A percentile compares a stretch with the other conserved stretches of the same genome.
These are phyloP conservation scores for Alternaria panax DNA, from an alignment of 2,329 filamentous ascomycete genomes.

Conservation along the genomic window DNA sequence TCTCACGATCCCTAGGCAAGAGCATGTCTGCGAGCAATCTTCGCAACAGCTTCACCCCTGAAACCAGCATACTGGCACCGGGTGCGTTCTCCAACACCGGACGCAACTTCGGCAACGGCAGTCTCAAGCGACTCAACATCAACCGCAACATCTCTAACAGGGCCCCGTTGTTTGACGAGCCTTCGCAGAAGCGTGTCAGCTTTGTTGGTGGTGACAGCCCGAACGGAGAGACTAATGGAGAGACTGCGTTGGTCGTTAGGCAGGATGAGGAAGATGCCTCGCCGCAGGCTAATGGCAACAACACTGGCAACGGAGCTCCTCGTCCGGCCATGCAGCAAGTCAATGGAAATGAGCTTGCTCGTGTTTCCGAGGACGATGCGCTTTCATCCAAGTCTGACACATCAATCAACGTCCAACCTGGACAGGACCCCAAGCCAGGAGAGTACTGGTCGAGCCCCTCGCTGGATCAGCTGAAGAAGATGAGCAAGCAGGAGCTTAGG, in stretches of 20 bases:
- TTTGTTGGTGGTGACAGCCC: conserved; percentile 71
- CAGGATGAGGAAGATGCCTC: conserved; percentile 60
- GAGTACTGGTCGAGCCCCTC: conserved; percentile 87
- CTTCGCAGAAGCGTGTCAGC: conserved; percentile 77
- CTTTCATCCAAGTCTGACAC: conserved; percentile 47
- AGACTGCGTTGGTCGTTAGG: conserved; percentile 59
- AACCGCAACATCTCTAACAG: conserved; percentile 77
- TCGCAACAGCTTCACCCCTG: conserved; percentile 78
- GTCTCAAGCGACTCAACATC: conserved; percentile 90
- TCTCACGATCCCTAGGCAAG: conserved; percentile 78
- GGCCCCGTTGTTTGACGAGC: conserved; percentile 65
- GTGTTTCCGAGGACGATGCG: conserved; percentile 76
- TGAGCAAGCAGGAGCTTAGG: conserved; percentile 81
- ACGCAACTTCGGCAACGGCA: conserved; percentile 52
- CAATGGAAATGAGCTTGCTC: conserved; percentile 76
- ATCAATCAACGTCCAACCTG: conserved; percentile 39
- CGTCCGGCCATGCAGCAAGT: conserved; percentile 74
- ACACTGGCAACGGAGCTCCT: conserved; percentile 45
- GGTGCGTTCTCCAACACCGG: conserved; percentile 78
- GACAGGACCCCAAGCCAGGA: conserved; percentile 66
- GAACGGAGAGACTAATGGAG: conserved; percentile 53
- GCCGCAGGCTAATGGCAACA: conserved; percentile 60
- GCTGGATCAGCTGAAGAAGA: conserved; percentile 74
- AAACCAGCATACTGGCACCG: conserved; percentile 85
- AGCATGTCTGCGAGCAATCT: conserved; percentile 89